Evolutionary conservation across 495 filamentous ascomycete genomes (phyloP).

Genomic region (Lasiosphaeria miniovina): DNA sequence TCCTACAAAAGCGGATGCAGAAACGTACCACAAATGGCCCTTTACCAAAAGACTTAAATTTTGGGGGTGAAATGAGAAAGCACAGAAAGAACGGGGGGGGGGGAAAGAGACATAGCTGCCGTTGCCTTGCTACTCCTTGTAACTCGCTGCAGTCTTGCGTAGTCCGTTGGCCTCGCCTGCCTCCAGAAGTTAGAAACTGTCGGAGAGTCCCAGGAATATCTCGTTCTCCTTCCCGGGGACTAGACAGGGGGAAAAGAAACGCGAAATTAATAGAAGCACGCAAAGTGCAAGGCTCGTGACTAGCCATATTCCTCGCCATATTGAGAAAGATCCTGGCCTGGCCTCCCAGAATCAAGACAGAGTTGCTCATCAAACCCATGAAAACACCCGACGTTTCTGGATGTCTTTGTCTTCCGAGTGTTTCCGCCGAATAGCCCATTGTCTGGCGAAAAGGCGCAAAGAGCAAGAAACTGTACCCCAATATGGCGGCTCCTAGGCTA

Average conservation of each 20-base stretch:
- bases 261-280: neutral
- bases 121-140: neutral
- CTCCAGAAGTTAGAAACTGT: neutral
- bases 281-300: neutral
- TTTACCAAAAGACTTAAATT: neutral
- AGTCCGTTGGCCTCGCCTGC: neutral
- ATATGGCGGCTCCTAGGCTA: slow-evolving; percentile 24
- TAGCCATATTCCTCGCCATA: neutral
- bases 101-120: neutral
- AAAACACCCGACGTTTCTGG: too few relatives aligned
- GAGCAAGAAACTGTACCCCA: slow-evolving; percentile 3
- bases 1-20: neutral
- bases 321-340: neutral
- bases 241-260: neutral
- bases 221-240: too few relatives aligned
- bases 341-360: neutral
- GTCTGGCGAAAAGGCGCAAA: neutral
- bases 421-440: neutral
- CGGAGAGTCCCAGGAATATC: neutral
- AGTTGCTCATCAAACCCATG: neutral
- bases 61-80: neutral
- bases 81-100: neutral
- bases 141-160: neutral
- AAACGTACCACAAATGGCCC: neutral
- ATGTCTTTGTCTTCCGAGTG: too few relatives aligned